Evolutionary conservation across 768 basidiomycete genomes (phyloP).

Genomic region (Lepiota venenata): DNA sequence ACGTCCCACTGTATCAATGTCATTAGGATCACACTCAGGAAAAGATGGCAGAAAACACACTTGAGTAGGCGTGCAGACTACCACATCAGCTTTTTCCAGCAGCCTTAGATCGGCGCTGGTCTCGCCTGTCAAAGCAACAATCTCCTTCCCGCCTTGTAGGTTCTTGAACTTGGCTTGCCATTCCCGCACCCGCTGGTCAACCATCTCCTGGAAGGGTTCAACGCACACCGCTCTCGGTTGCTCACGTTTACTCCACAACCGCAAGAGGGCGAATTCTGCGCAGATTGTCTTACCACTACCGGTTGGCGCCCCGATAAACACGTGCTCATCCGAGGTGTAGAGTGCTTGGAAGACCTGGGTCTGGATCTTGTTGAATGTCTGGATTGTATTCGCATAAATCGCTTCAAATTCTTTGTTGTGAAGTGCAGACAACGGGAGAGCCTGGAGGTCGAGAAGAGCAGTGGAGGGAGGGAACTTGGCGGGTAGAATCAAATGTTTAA

Average conservation of each 20-base stretch:
- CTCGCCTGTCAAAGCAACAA: conserved; percentile 92
- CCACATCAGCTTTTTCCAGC: conserved; percentile 87
- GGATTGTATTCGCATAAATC: conserved; percentile 77
- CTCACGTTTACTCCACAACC: conserved; percentile 91
- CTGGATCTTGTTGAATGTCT: conserved; percentile 97
- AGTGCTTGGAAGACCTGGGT: conserved; percentile 98
- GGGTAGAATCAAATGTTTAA: conserved; percentile 96
- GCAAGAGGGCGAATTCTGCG: conserved; percentile 91
- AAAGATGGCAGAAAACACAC: conserved; percentile 36
- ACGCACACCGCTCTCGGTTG: conserved; percentile 87
- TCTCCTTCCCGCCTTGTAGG: conserved; percentile 90
- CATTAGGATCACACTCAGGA: background rate
- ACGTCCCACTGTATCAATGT: conserved; percentile 77
- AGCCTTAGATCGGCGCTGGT: conserved; percentile 87
- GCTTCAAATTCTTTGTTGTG: conserved; percentile 92
- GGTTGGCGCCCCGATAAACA: conserved; percentile 95
- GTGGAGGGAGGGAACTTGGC: conserved; percentile 96
- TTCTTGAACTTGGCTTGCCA: conserved; percentile 84
- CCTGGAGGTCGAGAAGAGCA: conserved; percentile 87
- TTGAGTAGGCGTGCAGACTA: conserved; percentile 92
- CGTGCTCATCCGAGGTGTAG: conserved; percentile 94
- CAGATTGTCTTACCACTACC: conserved; percentile 98
- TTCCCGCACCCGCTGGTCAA: conserved; percentile 83
- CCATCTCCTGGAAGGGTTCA: conserved; percentile 98
- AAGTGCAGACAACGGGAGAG: conserved; percentile 84